phyloP scores from a whole-genome alignment of 2,329 filamentous ascomycete species.

The Hyphodiscus sp. region DNA sequence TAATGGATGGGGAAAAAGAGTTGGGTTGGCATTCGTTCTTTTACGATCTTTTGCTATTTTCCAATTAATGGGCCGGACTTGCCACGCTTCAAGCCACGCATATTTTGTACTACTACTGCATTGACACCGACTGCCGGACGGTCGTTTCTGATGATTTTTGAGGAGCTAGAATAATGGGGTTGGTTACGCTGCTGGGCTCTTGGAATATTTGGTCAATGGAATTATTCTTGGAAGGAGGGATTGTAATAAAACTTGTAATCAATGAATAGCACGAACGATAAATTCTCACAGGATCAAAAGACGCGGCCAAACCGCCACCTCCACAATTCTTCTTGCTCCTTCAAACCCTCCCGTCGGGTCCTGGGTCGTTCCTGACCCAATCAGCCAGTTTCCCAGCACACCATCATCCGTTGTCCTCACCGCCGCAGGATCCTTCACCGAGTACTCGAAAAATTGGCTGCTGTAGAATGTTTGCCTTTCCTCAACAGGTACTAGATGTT shows the following conservation, averaged over 20 bases:
- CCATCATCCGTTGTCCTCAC: background rate
- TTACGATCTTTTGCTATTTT: background rate
- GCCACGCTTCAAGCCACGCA: background rate
- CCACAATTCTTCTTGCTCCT: background rate
- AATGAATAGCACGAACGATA: background rate
- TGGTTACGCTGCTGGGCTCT: background rate
- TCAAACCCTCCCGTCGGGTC: background rate
- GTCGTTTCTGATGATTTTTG: background rate
- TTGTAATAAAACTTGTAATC: too few species aligned
- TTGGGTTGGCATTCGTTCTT: background rate
- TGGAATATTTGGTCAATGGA: background rate
- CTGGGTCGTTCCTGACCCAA: background rate
- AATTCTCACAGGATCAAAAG: background rate
- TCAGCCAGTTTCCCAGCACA: background rate
- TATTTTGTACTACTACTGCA: background rate
- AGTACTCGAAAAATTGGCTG: background rate
- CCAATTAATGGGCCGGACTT: background rate
- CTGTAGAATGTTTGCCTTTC: background rate
- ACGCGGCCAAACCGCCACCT: background rate
- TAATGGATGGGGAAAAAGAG: background rate
- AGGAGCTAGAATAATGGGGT: background rate
- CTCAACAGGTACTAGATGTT: background rate
- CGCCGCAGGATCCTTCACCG: background rate
- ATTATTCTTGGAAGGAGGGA: too few species aligned
- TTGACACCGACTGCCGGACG: background rate